Base-by-base conservation (phyloP, 768 basidiomycete genomes). In the Termitomyces sp. region DNA sequence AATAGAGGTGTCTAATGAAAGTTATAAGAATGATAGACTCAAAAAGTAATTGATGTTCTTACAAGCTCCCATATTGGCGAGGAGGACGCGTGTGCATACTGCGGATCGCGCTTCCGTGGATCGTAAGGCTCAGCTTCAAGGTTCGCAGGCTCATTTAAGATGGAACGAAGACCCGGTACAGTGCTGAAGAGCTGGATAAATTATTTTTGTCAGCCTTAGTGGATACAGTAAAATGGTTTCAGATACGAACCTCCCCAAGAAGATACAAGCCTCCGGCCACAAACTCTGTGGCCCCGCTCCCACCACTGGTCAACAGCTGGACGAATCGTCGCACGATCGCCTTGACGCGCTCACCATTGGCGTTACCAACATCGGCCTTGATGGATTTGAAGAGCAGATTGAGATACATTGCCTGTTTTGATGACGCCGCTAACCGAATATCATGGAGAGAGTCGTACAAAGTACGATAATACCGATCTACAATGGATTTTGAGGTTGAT, bases 321-420 rank as follows among this genome's bases (percentile, higher is more conserved):
- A 95, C 76, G 45, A 97, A 86, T 46, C 96, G 74, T 65, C 89
- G 82, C 27, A 98, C 80, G 59, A 97, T 84, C 1, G 93, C 92
- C 69, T 86, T 86, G 18, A 89, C 81, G 9, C 96, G 81, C 47
- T 83, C 83, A 0, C 70, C 57, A 55, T 82, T 80, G 33, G 65
- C 65, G 62, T 88, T 88, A 0, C 72, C 74, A 9, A 68, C 75
- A 55, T 81, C 80, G 3, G 79, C 80, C 72, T 95, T 96, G 62
- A 97, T 73, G 2, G 91, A 88, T 65, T 92, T 95, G 83, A 95
- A 95, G 20, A 98, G 71, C 18, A 99, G 73, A 68, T 98, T 98
- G 56, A 99, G 82, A 71, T 96, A 98, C 87, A 98, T 91, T 5
- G 95, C 94, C 69, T 98, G 95, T 68, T 98, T 98, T 2, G 88